Evolutionary conservation across 2,329 filamentous ascomycete genomes (phyloP).

Genomic region (Tolypocladium inflatum): DNA sequence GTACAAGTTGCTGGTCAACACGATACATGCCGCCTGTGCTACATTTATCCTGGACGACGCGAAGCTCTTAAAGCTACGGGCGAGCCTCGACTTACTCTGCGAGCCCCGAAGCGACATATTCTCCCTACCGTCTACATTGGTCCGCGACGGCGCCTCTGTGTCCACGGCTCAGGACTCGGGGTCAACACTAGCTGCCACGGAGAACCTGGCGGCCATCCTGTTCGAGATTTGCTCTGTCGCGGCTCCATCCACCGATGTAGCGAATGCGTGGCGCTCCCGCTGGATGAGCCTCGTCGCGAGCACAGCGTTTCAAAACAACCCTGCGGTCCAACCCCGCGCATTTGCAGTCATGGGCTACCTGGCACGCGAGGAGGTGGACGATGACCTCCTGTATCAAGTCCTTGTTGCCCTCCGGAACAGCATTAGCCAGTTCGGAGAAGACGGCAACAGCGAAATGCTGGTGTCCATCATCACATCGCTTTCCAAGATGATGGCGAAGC

Average conservation of each 20-base stretch:
- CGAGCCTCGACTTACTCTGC: slow-evolving; percentile 47
- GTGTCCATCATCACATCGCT: slow-evolving; percentile 57
- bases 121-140: slow-evolving; percentile 32
- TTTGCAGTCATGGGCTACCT: slow-evolving; percentile 65
- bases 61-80: slow-evolving; percentile 44
- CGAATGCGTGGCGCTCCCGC: slow-evolving; percentile 60
- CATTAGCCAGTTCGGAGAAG: slow-evolving; percentile 54
- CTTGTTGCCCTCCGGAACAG: slow-evolving; percentile 58
- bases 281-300: slow-evolving; percentile 69
- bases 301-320: slow-evolving; percentile 65
- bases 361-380: slow-evolving; percentile 62
- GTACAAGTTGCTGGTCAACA: slow-evolving; percentile 55
- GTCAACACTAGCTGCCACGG: slow-evolving; percentile 44
- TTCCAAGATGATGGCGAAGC: slow-evolving; percentile 63
- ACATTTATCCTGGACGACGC: slow-evolving; percentile 54
- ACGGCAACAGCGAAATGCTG: slow-evolving; percentile 57
- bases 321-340: slow-evolving; percentile 58
- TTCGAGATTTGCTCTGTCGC: slow-evolving; percentile 56
- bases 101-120: slow-evolving; percentile 52
- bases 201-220: slow-evolving; percentile 50
- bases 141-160: slow-evolving; percentile 44
- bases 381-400: slow-evolving; percentile 62
- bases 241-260: slow-evolving; percentile 53
- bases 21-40: slow-evolving; percentile 58
- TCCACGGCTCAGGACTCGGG: slow-evolving; percentile 45